phyloP scores from a whole-genome alignment of 2,329 filamentous ascomycete genomes.

The Scedosporium aurantiacum region DNA sequence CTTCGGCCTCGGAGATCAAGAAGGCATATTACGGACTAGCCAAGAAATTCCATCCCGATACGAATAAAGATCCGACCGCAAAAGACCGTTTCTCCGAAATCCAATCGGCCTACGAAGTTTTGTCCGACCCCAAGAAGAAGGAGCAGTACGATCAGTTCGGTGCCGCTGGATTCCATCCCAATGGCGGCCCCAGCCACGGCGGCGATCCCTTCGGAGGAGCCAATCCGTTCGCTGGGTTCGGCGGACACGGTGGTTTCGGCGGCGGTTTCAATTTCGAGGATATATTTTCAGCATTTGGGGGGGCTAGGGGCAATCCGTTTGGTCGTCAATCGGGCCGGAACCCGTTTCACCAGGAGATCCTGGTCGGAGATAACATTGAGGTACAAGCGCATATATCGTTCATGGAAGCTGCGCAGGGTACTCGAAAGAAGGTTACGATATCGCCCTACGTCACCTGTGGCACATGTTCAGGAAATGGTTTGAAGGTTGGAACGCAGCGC shows the following conservation, averaged over 20 bases:
- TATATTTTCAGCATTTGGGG: slow-evolving; percentile 76
- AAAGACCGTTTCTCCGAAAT: slow-evolving; percentile 94
- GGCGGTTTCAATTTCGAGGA: slow-evolving; percentile 93
- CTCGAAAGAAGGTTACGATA: slow-evolving; percentile 76
- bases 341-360: slow-evolving; percentile 65
- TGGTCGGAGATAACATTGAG: slow-evolving; percentile 94
- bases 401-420: slow-evolving; percentile 90
- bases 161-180: slow-evolving; percentile 75
- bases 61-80: slow-evolving; percentile 86
- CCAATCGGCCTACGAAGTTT: slow-evolving; percentile 84
- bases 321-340: slow-evolving; percentile 41
- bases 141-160: slow-evolving; percentile 88
- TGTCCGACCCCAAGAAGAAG: slow-evolving; percentile 87
- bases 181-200: slow-evolving; percentile 40
- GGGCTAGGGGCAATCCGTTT: slow-evolving; percentile 30
- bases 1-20: slow-evolving; percentile 84
- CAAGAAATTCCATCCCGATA: slow-evolving; percentile 96
- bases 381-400: slow-evolving; percentile 89
- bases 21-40: slow-evolving; percentile 96
- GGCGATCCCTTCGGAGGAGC: slow-evolving; percentile 52
- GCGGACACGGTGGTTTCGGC: slow-evolving; percentile 58
- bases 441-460: slow-evolving; percentile 71
- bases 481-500: slow-evolving; percentile 70
- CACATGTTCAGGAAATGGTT: slow-evolving; percentile 70
- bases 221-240: slow-evolving; percentile 51